Percentiles rank a stretch among this genome's conserved stretches.
These are phyloP conservation scores for Glycine tomentella DNA, from an alignment of 306 rosid species.

Conservation along the genomic window DNA sequence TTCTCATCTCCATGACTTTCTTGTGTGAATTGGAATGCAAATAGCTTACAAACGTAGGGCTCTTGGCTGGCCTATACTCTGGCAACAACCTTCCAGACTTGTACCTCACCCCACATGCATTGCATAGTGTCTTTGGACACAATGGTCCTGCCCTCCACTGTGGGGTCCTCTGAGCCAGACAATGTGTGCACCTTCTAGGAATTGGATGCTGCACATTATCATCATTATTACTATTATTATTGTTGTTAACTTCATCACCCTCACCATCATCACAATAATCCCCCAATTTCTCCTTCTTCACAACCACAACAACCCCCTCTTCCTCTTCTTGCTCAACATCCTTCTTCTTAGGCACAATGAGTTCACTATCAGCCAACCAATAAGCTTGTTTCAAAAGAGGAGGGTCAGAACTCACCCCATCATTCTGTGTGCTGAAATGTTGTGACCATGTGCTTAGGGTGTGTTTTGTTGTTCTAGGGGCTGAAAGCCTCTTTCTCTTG, in stretches of 20 bases:
- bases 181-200: slow-evolving; percentile 58
- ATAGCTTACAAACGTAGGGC: slow-evolving; percentile 52
- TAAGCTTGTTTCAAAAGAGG: slow-evolving; percentile 68
- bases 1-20: slow-evolving; percentile 58
- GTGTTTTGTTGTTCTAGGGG: slow-evolving; percentile 39
- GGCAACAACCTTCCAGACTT: slow-evolving; percentile 57
- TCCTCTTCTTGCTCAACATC: neutral
- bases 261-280: neutral
- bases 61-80: slow-evolving; percentile 57
- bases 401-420: slow-evolving; percentile 50
- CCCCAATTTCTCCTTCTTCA: slow-evolving; percentile 35
- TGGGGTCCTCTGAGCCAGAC: slow-evolving; percentile 54
- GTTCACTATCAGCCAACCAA: slow-evolving; percentile 73
- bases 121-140: slow-evolving; percentile 54
- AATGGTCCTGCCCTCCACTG: slow-evolving; percentile 55
- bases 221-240: neutral
- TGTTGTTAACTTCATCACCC: slow-evolving; percentile 30
- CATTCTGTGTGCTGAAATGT: slow-evolving; percentile 34
- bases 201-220: slow-evolving; percentile 28
- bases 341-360: slow-evolving; percentile 50
- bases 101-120: slow-evolving; percentile 60
- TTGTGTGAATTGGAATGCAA: slow-evolving; percentile 57
- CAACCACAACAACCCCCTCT: neutral
- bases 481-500: slow-evolving; percentile 61
- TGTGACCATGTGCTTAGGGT: slow-evolving; percentile 34